Base-by-base conservation (phyloP, 208 protist genomes). In the Tritrichomonas foetus region DNA sequence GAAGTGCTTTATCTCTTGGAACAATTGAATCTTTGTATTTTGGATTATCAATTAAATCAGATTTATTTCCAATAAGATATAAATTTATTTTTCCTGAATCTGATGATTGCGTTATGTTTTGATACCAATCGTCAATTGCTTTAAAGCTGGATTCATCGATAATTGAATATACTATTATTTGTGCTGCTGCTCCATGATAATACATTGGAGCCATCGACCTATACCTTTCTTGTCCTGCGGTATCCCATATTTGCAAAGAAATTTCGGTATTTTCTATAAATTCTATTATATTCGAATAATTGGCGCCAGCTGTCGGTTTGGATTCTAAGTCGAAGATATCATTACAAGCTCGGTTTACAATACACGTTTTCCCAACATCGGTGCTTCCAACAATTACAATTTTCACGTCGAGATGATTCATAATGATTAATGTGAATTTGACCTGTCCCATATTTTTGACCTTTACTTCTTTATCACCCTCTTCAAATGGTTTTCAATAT, bases 161-260 rank as follows among this genome's bases (percentile, higher is more conserved):
- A 36, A 93, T 27, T 50, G 8, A 14, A 47, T 49, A 84, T 50
- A 84, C 36, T 9, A 84, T 13, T 84, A 84, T 22, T 50, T 14
- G 5, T 13, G 16, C 75, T 27, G 13, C 9, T 33, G 75, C 75
- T 33, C 75, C 75, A 49, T 39, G 75, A 84, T 49, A 84, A 49
- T 84, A 84, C 9, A n/a, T 27, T 55, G 11, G 8, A 33, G 75
- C 49, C 9, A 84, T 53, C 2, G 36, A 8, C 11, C 30, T 9
- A 84, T 36, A 84, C 30, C 36, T 9, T 44, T 84, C 75, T 47
- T 84, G 75, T 8, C 75, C 75, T 55, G 75, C 75, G 3, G 75
- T 84, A 84, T 84, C 75, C 75, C 75, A 84, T 49, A 84, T 47
- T 84, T 84, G 75, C 30, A 84, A 22, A 3, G 39, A 50, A 36